Evolutionary conservation across 495 filamentous ascomycete species (phyloP).

Genomic region (Penicillium malachiteum): DNA sequence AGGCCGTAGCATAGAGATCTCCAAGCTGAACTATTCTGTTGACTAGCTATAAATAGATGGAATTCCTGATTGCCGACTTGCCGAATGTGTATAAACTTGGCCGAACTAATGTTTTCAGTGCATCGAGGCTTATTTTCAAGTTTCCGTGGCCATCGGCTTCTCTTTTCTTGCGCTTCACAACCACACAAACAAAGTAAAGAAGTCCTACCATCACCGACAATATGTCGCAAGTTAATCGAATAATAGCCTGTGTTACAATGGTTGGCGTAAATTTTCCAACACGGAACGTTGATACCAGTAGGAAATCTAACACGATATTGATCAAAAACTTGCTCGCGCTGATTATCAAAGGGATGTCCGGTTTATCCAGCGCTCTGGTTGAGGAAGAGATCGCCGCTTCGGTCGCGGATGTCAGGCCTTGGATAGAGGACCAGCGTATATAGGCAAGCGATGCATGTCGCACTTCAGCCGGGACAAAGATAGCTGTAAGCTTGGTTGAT

Average conservation of each 20-base stretch:
- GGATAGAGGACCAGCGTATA: constrained; percentile 63
- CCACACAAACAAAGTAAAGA: no score
- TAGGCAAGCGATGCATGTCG: constrained; percentile 58
- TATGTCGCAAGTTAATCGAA: constrained; percentile 61
- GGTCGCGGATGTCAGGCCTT: constrained; percentile 59
- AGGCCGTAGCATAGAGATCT: constrained; percentile 66
- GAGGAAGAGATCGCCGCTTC: constrained; percentile 60
- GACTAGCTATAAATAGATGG: constrained; percentile 74
- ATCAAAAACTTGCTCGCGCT: constrained; percentile 59
- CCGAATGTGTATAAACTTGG: constrained; percentile 59
- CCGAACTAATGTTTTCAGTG: constrained; percentile 46
- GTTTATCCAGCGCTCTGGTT: constrained; percentile 67
- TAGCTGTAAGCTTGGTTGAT: constrained; percentile 52
- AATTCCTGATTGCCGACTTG: constrained; percentile 67
- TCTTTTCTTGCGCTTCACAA: constrained; percentile 21
- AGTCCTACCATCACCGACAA: constrained; percentile 38
- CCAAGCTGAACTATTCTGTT: constrained; percentile 61
- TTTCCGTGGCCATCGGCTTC: background rate
- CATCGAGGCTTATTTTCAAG: constrained; percentile 2
- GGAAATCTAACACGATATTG: constrained; percentile 69
- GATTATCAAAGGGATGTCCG: constrained; percentile 71
- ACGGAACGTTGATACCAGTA: constrained; percentile 69
- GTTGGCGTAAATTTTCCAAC: constrained; percentile 54
- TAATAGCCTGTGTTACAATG: constrained; percentile 62
- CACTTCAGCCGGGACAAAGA: constrained; percentile 63